Percentiles rank a stretch among this genome's conserved stretches.
Evolutionary conservation across 2,329 filamentous ascomycete genomes (phyloP).

Genomic region (Salinomyces thailandicus): DNA sequence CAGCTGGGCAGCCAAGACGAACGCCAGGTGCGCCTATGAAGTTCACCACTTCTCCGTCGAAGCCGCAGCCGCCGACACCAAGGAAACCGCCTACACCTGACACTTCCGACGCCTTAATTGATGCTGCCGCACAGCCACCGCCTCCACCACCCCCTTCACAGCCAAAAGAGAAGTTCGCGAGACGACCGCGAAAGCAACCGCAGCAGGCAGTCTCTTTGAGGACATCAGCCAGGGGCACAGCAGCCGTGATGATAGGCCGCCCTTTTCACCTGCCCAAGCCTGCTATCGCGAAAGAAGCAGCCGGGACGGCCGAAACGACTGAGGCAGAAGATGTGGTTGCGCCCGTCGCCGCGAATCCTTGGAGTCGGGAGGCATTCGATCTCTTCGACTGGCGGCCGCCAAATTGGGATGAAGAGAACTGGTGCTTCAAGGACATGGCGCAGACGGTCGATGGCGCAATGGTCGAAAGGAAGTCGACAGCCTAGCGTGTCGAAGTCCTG

Average conservation of each 20-base stretch:
- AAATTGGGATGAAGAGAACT: slow-evolving; percentile 25
- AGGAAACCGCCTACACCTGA: not conserved
- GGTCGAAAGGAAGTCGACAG: too few species aligned
- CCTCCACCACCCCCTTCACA: not conserved
- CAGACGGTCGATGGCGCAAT: too few species aligned
- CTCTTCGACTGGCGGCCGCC: slow-evolving; percentile 52
- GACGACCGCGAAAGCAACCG: too few species aligned
- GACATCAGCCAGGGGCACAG: slow-evolving; percentile 15
- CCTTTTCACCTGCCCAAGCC: slow-evolving; percentile 21
- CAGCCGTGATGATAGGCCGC: slow-evolving; percentile 19
- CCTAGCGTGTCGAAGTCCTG: too few species aligned
- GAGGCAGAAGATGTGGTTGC: slow-evolving; percentile 7
- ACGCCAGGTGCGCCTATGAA: slow-evolving; percentile 20
- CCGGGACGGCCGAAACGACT: slow-evolving; percentile 3
- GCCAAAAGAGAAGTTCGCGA: too few species aligned
- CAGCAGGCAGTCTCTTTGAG: slow-evolving; percentile 19
- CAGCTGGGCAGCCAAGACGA: slow-evolving; percentile 9
- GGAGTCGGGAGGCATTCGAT: slow-evolving; percentile 60
- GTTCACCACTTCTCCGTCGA: slow-evolving; percentile 11
- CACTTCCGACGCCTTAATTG: not conserved
- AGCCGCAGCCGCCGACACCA: not conserved
- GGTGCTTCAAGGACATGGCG: slow-evolving; percentile 11
- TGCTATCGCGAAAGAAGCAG: slow-evolving; percentile 6
- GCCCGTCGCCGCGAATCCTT: slow-evolving; percentile 40
- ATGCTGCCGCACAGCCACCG: not conserved